A percentile compares a stretch with the other conserved stretches of the same genome.
Evolutionary conservation across 352 stramenopile species (phyloP).

Genomic region (Pythium insidiosum): DNA sequence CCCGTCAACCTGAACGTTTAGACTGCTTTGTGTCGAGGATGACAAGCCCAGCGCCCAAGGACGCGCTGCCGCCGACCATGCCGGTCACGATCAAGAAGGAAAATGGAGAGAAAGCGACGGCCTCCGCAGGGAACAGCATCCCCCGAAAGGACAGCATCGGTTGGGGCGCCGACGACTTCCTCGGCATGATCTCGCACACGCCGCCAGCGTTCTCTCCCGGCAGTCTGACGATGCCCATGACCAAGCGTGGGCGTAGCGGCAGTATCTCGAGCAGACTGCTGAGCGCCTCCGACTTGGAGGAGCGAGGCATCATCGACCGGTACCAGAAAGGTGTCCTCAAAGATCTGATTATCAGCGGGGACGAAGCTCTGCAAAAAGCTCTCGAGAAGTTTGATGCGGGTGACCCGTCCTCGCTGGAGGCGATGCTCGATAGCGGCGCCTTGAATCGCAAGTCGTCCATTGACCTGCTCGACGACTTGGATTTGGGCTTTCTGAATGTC

Average conservation of each 20-base stretch:
- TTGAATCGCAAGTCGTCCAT: slow-evolving; percentile 82
- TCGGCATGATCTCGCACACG: slow-evolving; percentile 86
- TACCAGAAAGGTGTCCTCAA: slow-evolving; percentile 89
- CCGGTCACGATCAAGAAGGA: slow-evolving; percentile 70
- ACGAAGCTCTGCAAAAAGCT: slow-evolving; percentile 83
- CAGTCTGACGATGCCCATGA: slow-evolving; percentile 84
- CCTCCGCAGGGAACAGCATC: slow-evolving; percentile 22
- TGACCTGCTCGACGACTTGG: slow-evolving; percentile 78
- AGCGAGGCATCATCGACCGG: slow-evolving; percentile 85
- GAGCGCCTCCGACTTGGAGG: slow-evolving; percentile 86
- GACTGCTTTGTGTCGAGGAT: neutral
- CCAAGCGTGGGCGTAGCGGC: slow-evolving; percentile 74
- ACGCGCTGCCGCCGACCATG: slow-evolving; percentile 47
- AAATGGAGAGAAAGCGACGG: slow-evolving; percentile 29
- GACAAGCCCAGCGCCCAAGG: slow-evolving; percentile 15
- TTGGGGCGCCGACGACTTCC: slow-evolving; percentile 78
- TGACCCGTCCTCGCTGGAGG: slow-evolving; percentile 77
- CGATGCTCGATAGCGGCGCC: slow-evolving; percentile 73
- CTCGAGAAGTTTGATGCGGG: slow-evolving; percentile 86
- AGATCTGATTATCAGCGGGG: slow-evolving; percentile 89
- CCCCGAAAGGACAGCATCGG: slow-evolving; percentile 77
- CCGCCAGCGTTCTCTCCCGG: slow-evolving; percentile 87
- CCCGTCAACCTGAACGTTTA: neutral
- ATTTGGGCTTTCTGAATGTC: slow-evolving; percentile 85
- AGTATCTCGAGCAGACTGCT: slow-evolving; percentile 80